Base-by-base conservation (phyloP, 495 filamentous ascomycete genomes). In the Penicillium coprophilum region DNA sequence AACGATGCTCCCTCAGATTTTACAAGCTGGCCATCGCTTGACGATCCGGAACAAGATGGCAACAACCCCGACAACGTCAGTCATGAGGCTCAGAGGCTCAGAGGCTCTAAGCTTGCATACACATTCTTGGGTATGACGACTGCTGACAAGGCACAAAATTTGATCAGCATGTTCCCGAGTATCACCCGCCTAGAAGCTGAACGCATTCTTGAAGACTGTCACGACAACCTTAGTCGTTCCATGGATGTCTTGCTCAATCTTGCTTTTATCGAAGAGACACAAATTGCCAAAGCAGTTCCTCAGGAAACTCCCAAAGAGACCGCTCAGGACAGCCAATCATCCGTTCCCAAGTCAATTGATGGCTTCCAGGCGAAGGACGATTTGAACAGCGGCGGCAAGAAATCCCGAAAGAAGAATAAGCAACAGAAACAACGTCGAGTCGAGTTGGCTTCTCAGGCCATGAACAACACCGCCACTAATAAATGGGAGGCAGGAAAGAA, bases 161-260 rank as follows among this genome's bases (percentile, higher is more conserved):
- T 97, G 19, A 60, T 65, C 6, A 77, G 82, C 19, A 90, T 94
- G 69, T 96, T 97, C 63, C 83, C 86, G 9, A 80, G 69, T 1
- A 72, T 90, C 13, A 83, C 83, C 27, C 66, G 66, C 1, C 84
- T 87, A 56, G 84, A 87, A 44, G 77, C 96, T 17, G 71, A 75
- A 36, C 80, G 82, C 51, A 81, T 81, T 0, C 71, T 97, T 45
- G 81, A 82, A 63, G 87, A 89, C 57, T 80, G 74, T 44, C 72
- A 81, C 39, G 80, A 83, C 3, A 80, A 89, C 63, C 76, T 85
- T 19, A 78, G 79, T n/a, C 77, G 78, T 19, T 82, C 91, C 2
- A 85, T 95, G 59, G 91, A 98, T 66, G 85, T 90, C 46, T 76
- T 98, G 3, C 78, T 96, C 11, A 94, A 87, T 53, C 77, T 87